A percentile compares a stretch with the other conserved stretches of the same genome.
Conservation (phyloP, 2,329 filamentous ascomycete genomes). For the Dothidotthia symphoricarpi region DNA sequence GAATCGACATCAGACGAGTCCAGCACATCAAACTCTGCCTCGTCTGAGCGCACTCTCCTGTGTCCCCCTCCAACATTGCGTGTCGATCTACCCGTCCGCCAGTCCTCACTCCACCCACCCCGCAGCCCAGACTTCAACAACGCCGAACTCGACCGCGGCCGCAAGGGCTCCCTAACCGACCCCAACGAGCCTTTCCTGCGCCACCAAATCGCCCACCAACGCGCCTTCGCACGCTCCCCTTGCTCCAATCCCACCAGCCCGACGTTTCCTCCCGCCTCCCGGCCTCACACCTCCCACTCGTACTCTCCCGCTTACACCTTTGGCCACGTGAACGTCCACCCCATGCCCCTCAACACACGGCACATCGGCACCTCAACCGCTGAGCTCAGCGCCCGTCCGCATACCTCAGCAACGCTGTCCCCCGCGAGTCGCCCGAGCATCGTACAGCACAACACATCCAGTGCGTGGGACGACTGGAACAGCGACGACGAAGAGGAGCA, state of each 20-base stretch:
- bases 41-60: conserved; percentile 18
- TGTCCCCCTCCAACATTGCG: conserved; percentile 21
- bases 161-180: conserved; percentile 34
- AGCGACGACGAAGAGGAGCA: conserved; percentile 35
- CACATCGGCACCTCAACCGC: conserved; percentile 31
- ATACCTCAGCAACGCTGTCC: conserved; percentile 16
- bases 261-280: conserved; percentile 22
- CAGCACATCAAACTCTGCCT: conserved; percentile 12
- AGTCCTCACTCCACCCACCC: conserved; percentile 31
- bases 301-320: conserved; percentile 19
- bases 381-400: conserved; percentile 28
- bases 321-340: conserved; percentile 27
- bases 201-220: conserved; percentile 26
- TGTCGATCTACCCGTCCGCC: conserved; percentile 29
- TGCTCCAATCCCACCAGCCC: conserved; percentile 17
- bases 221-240: conserved; percentile 4
- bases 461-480: conserved; percentile 41
- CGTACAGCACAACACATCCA: conserved; percentile 29
- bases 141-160: conserved; percentile 12
- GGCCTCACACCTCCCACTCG: conserved; percentile 24
- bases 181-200: conserved; percentile 32
- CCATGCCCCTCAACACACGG: conserved; percentile 19
- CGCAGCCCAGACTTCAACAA: conserved; percentile 9
- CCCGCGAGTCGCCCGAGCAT: conserved; percentile 21
- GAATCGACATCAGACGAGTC: conserved; percentile 15